Evolutionary conservation across 176 grass and related monocot genomes (phyloP).

Genomic region (Stipa capillata): DNA sequence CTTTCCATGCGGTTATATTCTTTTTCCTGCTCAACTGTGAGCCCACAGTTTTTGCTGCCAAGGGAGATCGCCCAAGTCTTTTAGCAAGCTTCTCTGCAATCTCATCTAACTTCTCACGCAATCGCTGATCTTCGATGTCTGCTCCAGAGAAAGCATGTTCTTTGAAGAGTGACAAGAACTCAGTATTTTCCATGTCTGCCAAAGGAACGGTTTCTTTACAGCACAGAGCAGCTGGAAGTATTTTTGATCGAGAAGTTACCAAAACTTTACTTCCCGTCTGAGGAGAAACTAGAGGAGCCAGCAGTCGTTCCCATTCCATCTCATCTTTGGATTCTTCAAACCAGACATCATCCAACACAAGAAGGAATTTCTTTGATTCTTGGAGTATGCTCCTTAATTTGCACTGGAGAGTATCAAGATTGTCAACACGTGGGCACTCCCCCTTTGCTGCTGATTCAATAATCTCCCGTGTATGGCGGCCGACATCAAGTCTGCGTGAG

Average conservation of each 20-base stretch:
- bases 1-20: neutral
- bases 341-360: neutral
- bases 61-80: constrained; percentile 1
- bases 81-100: neutral
- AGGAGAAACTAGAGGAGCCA: neutral
- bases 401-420: neutral
- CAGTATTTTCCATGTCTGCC: neutral
- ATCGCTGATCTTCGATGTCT: neutral
- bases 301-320: neutral
- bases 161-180: constrained; percentile 7
- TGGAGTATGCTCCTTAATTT: neutral
- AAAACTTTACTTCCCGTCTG: neutral
- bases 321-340: neutral
- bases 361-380: neutral
- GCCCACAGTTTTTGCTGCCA: constrained; percentile 10
- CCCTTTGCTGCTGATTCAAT: neutral
- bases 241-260: neutral
- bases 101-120: neutral
- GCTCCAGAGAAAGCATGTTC: neutral
- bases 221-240: neutral
- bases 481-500: neutral
- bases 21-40: neutral
- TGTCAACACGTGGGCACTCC: neutral
- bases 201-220: neutral
- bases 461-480: neutral